phyloP scores from a whole-genome alignment of 768 basidiomycete genomes.

The Lentinula guzmanii region DNA sequence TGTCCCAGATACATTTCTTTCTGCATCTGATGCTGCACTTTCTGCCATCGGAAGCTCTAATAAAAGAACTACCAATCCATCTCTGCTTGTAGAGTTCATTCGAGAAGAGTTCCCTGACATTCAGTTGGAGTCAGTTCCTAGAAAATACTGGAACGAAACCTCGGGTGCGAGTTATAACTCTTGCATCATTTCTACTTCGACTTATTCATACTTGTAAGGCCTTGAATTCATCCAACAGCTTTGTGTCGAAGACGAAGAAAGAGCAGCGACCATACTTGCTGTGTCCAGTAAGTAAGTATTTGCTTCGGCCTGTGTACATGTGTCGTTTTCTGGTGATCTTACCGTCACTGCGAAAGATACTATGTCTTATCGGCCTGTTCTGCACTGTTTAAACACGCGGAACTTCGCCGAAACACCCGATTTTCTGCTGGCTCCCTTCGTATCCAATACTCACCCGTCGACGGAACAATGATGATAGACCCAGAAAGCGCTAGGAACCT shows the following conservation, averaged over 20 bases:
- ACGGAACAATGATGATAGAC: constrained; percentile 95
- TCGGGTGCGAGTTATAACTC: constrained; percentile 42
- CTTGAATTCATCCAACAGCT: constrained; percentile 75
- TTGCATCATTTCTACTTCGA: neutral
- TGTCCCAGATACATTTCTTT: constrained; percentile 78
- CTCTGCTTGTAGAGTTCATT: constrained; percentile 67
- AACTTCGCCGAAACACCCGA: constrained; percentile 59
- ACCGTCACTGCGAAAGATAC: constrained; percentile 46
- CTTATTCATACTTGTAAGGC: constrained; percentile 33
- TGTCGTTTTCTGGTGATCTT: neutral
- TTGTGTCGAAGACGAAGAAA: constrained; percentile 75
- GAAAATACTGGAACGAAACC: constrained; percentile 84
- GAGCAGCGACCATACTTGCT: constrained; percentile 73
- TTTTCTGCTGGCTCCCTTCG: constrained; percentile 67
- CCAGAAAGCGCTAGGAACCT: constrained; percentile 83
- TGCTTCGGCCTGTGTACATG: constrained; percentile 20
- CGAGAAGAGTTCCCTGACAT: constrained; percentile 67
- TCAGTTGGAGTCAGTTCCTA: constrained; percentile 61
- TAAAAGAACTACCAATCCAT: constrained; percentile 41
- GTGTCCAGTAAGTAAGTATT: constrained; percentile 67
- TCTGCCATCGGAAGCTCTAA: constrained; percentile 25
- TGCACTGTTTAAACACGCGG: constrained; percentile 84
- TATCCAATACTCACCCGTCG: constrained; percentile 71
- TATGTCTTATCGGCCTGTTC: constrained; percentile 82
- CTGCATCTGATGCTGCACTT: constrained; percentile 43